Conservation (phyloP, 305 asterid species). For the Plantago coronopus region DNA sequence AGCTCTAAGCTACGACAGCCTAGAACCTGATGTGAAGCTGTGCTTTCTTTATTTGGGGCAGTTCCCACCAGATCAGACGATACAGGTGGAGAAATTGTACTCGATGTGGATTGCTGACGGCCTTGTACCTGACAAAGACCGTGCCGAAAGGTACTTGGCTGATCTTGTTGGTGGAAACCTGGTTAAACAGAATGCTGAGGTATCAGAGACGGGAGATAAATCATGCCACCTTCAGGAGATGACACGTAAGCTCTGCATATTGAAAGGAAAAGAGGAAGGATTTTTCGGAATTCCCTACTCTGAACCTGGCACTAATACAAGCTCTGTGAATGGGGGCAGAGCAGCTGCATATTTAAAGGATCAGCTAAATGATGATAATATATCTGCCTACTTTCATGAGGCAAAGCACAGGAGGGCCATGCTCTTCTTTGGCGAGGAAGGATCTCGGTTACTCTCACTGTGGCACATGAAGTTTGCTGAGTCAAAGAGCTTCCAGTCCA, state of each 20-base stretch:
- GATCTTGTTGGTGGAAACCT: constrained; percentile 15
- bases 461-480: constrained; percentile 1
- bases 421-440: constrained; percentile 1
- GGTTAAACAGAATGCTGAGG: too few species aligned
- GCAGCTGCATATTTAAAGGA: constrained; percentile 3
- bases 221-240: not conserved
- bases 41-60: constrained; percentile 19
- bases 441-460: not conserved
- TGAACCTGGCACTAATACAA: not conserved
- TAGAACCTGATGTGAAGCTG: constrained; percentile 18
- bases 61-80: not conserved
- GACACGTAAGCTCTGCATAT: too few species aligned
- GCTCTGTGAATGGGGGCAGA: not conserved
- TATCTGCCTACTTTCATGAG: not conserved
- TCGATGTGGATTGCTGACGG: constrained; percentile 25
- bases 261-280: not conserved
- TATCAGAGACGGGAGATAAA: too few species aligned
- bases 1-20: constrained; percentile 5
- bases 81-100: constrained; percentile 16
- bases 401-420: constrained; percentile 8
- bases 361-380: not conserved
- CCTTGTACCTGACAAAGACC: not conserved
- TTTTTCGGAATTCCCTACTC: not conserved
- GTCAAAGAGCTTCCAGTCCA: not conserved
- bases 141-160: constrained; percentile 6